Conservation (phyloP, 169 alveolate genomes). For the Perkinsus chesapeaki region DNA sequence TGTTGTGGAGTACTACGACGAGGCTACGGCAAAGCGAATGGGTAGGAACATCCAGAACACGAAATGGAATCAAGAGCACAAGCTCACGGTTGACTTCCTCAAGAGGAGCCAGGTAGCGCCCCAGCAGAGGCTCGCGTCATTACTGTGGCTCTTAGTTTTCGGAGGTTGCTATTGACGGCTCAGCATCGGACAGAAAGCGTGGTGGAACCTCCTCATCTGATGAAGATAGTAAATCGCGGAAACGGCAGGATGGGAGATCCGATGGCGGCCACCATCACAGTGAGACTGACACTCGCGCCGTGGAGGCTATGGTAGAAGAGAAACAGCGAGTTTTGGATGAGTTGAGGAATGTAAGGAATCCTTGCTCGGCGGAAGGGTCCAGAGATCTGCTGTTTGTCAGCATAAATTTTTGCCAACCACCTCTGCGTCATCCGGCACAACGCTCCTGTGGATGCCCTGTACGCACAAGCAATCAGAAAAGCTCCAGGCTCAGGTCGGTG, state of each 20-base stretch:
- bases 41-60: background rate
- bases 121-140: background rate
- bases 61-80: background rate
- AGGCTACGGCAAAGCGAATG: background rate
- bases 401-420: background rate
- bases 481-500: background rate
- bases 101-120: background rate
- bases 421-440: background rate
- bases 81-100: background rate
- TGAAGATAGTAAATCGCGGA: background rate
- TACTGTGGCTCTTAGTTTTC: background rate
- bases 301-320: background rate
- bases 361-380: too few relatives aligned
- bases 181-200: background rate
- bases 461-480: background rate
- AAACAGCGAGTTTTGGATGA: background rate
- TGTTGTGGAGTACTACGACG: background rate
- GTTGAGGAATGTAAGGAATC: background rate
- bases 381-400: background rate
- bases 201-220: background rate
- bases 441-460: background rate
- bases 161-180: background rate
- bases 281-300: background rate
- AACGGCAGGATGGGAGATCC: background rate
- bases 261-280: background rate